Percentiles rank a stretch among this genome's conserved stretches.
phyloP scores from a whole-genome alignment of 1,139 yeast genomes.

The Debaryomycetaceae sp. region DNA sequence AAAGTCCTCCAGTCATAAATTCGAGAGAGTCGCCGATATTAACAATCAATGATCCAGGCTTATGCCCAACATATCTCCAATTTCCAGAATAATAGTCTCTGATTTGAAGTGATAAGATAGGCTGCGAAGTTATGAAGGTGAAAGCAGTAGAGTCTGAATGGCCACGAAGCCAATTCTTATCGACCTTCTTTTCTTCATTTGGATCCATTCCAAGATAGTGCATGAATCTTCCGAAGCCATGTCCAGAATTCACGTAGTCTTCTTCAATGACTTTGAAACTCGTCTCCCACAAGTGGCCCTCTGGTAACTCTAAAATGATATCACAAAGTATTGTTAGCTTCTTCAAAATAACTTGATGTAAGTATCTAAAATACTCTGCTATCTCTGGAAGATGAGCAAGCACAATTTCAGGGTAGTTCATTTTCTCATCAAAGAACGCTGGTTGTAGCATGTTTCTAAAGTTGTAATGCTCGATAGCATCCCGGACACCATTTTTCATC shows the following conservation, averaged over 20 bases:
- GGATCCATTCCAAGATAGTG: conserved; percentile 25
- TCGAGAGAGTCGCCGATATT: conserved; percentile 34
- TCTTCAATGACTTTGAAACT: conserved; percentile 22
- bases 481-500: conserved; percentile 28
- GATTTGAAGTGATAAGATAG: conserved; percentile 48
- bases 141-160: conserved; percentile 50
- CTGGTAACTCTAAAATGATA: conserved; percentile 28
- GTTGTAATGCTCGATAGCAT: conserved; percentile 26
- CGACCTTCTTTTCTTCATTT: conserved; percentile 19
- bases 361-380: conserved; percentile 21
- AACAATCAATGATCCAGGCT: conserved; percentile 43
- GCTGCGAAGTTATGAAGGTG: conserved; percentile 47
- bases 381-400: conserved; percentile 24
- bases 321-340: conserved; percentile 26
- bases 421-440: conserved; percentile 15
- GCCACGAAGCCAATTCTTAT: conserved; percentile 46
- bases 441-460: conserved; percentile 23
- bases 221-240: conserved; percentile 34
- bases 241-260: conserved; percentile 23
- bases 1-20: conserved; percentile 31
- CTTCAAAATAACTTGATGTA: conserved; percentile 21
- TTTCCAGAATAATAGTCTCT: conserved; percentile 41
- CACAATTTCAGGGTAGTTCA: conserved; percentile 26
- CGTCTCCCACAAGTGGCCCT: conserved; percentile 29
- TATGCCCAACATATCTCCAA: conserved; percentile 49